Conservation (phyloP, 768 basidiomycete genomes). For the Boletellus ananas region DNA sequence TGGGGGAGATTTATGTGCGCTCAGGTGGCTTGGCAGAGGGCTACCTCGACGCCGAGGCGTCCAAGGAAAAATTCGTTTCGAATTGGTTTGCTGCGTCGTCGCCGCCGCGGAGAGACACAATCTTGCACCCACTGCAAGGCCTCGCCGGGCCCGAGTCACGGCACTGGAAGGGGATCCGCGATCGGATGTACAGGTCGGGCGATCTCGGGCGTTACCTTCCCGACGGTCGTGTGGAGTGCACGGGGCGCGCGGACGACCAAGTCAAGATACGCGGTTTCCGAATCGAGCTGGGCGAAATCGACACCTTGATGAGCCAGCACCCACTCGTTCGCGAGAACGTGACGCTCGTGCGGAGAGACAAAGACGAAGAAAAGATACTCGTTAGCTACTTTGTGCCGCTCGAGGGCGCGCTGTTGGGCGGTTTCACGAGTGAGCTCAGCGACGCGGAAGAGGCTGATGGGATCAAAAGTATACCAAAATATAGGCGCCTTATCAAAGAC, state of each 20-base stretch:
- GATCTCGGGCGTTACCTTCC: conserved; percentile 94
- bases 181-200: conserved; percentile 96
- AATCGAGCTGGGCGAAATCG: conserved; percentile 97
- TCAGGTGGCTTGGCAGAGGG: conserved; percentile 95
- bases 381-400: conserved; percentile 96
- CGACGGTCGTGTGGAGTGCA: conserved; percentile 92
- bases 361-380: conserved; percentile 98
- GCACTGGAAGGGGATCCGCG: conserved; percentile 93
- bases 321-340: conserved; percentile 96
- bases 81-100: conserved; percentile 80
- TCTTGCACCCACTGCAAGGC: conserved; percentile 54
- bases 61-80: conserved; percentile 83
- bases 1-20: conserved; percentile 98
- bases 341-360: conserved; percentile 92
- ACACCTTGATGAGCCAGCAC: conserved; percentile 92
- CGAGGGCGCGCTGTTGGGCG: conserved; percentile 60
- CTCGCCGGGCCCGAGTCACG: conserved; percentile 68
- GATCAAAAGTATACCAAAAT: conserved; percentile 75
- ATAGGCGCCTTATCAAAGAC: conserved; percentile 85
- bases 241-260: conserved; percentile 95
- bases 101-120: conserved; percentile 61
- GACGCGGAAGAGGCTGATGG: conserved; percentile 50
- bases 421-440: conserved; percentile 63
- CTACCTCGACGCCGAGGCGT: conserved; percentile 81
- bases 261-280: conserved; percentile 99